Evolutionary conservation across 495 filamentous ascomycete genomes (phyloP), one percentile per base, ranked within the genome.

Genomic region (Podospora australis): DNA sequence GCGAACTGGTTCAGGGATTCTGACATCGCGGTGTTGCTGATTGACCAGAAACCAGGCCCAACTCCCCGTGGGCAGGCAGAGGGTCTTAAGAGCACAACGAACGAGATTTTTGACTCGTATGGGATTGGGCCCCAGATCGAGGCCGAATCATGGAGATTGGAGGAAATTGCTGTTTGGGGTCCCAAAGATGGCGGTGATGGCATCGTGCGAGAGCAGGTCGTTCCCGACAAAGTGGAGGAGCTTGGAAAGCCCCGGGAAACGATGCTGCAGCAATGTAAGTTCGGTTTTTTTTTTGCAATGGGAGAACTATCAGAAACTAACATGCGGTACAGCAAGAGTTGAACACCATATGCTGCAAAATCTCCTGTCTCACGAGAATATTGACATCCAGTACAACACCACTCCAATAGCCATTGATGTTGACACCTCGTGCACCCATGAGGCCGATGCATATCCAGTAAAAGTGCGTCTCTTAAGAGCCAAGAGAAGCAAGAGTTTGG

Each of bases 321-420:
- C 74, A 49, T 67, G 78, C 11, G 72, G 70, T 53, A 29, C 62
- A 76, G 25, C 63, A 66, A 17, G 59, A 64, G 48, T 69, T 2
- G 48, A 52, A 10, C 44, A 59, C 14, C 46, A 78, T 52, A 75
- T 72, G 54, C 52, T 58, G 25, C 50, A 62, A 10, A 64, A 73
- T 21, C 39, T 56, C 3, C 13, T 49, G 13, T 21, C 34, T 6
- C 49, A 53, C 20, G 39, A 14, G 16, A 56, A 53, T 20, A 70
- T 81, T 25, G 49, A 61, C 6, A 70, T 81, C 6, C 73, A 79
- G 45, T 68, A 75, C 11, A 69, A 66, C n/a, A 68, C 77, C 9
- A 46, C 72, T 13, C 73, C 75, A 0, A 67, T 73, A 21, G 58
- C 67, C 2, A 60, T 82, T 9, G 46, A 53, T 1, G 61, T 71